phyloP scores from a whole-genome alignment of 1,284 basidiomycete species.

The Inonotus hispidus region DNA sequence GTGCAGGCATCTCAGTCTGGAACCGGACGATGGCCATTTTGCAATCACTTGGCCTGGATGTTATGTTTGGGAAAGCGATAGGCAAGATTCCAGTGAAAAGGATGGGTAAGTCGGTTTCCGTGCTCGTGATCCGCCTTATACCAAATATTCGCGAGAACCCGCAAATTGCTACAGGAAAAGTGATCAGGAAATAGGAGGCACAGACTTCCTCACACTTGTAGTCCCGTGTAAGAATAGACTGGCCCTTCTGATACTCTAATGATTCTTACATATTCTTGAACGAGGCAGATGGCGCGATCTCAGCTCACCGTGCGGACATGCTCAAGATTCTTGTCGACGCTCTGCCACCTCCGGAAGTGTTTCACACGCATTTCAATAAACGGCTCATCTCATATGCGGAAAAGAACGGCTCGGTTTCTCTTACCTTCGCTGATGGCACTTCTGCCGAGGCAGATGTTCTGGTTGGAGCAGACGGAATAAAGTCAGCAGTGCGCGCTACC shows the following conservation, averaged over 20 bases:
- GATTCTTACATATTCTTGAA: background rate
- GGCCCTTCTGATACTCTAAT: background rate
- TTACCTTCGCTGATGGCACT: conserved; percentile 35
- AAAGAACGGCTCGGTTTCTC: conserved; percentile 19
- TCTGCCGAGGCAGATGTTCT: conserved; percentile 36
- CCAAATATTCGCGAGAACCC: conserved; percentile 9
- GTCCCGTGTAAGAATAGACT: conserved; percentile 25
- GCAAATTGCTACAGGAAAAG: conserved; percentile 25
- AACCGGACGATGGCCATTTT: conserved; percentile 35
- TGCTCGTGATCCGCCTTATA: conserved; percentile 14
- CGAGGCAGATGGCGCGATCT: conserved; percentile 28
- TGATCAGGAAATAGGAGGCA: conserved; percentile 24
- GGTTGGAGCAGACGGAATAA: conserved; percentile 41
- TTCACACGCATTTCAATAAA: conserved; percentile 31
- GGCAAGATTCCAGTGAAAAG: conserved; percentile 18
- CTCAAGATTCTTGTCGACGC: conserved; percentile 30
- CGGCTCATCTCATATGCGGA: conserved; percentile 26
- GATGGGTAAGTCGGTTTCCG: conserved; percentile 10
- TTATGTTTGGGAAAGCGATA: conserved; percentile 26
- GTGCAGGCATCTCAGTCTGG: conserved; percentile 35
- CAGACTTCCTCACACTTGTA: conserved; percentile 27
- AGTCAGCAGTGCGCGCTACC: conserved; percentile 32
- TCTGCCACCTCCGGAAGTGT: conserved; percentile 24
- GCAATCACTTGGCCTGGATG: conserved; percentile 31
- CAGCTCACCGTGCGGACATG: conserved; percentile 30